These are phyloP conservation scores for Hirsutella thompsonii DNA, from an alignment of 2,329 filamentous ascomycete genomes.

Conservation along the genomic window DNA sequence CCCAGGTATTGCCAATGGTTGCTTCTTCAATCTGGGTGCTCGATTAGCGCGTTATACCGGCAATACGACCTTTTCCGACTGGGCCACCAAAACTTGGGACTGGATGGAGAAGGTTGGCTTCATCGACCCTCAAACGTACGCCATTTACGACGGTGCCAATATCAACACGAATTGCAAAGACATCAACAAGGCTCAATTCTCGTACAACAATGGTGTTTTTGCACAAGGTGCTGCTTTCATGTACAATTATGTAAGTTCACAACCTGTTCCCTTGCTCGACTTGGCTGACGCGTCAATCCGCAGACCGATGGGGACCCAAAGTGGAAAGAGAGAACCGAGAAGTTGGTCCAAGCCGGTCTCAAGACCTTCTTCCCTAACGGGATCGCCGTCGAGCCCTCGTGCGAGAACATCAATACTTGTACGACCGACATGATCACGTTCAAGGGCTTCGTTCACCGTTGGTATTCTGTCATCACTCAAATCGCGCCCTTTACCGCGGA, in stretches of 20 bases:
- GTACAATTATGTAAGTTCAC: conserved; percentile 42
- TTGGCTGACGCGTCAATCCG: conserved; percentile 1
- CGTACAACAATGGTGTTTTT: conserved; percentile 47
- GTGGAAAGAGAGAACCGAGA: conserved; percentile 38
- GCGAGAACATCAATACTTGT: conserved; percentile 42
- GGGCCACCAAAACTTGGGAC: conserved; percentile 50
- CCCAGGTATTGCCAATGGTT: conserved; percentile 33
- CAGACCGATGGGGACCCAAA: conserved; percentile 32
- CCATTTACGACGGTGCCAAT: conserved; percentile 46
- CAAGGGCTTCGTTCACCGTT: conserved; percentile 47
- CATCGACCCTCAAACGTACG: conserved; percentile 44
- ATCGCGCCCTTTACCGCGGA: conserved; percentile 39
- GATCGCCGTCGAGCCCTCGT: conserved; percentile 48
- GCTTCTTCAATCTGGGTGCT: conserved; percentile 53
- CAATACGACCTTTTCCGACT: conserved; percentile 50
- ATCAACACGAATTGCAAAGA: conserved; percentile 38
- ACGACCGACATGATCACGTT: conserved; percentile 51
- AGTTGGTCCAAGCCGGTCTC: conserved; percentile 22
- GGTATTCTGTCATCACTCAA: conserved; percentile 39
- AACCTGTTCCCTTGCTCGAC: not conserved
- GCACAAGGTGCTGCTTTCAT: conserved; percentile 47
- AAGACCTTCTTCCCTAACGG: conserved; percentile 40
- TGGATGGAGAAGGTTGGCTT: conserved; percentile 45
- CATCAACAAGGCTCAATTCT: conserved; percentile 44
- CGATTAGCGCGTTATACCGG: conserved; percentile 58